phyloP scores from a whole-genome alignment of 192 early-diverging fungal genomes.

The Glomus cerebriforme region DNA sequence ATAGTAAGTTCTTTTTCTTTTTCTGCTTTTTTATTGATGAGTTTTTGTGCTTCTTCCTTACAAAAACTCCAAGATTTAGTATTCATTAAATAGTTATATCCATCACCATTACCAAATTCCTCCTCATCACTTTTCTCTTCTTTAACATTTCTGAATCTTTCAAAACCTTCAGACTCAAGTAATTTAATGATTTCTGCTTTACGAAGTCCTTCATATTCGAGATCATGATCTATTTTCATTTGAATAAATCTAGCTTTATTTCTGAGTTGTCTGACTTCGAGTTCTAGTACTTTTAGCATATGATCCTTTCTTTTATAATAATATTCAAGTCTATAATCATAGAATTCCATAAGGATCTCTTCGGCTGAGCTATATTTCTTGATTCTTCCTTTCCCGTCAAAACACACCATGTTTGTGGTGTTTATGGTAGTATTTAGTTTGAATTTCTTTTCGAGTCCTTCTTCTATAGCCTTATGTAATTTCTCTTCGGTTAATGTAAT shows the following conservation, averaged over 20 bases:
- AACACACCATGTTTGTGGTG: conserved; percentile 93
- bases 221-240: conserved; percentile 84
- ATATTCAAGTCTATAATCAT: conserved; percentile 75
- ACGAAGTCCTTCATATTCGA: conserved; percentile 87
- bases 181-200: conserved; percentile 74
- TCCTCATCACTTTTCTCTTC: conserved; percentile 39
- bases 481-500: conserved; percentile 65
- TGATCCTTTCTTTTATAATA: conserved; percentile 89
- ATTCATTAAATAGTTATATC: conserved; percentile 15
- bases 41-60: conserved; percentile 56
- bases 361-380: conserved; percentile 75
- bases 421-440: conserved; percentile 72
- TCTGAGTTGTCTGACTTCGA: conserved; percentile 67
- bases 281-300: conserved; percentile 63
- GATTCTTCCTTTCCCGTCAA: conserved; percentile 84
- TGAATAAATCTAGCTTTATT: conserved; percentile 91
- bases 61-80: conserved; percentile 2
- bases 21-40: conserved; percentile 66
- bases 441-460: conserved; percentile 84
- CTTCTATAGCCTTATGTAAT: conserved; percentile 69
- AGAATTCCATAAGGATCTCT: conserved; percentile 89
- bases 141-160: conserved; percentile 54
- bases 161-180: conserved; percentile 68
- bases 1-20: conserved; percentile 72
- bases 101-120: conserved; percentile 49